Conservation (phyloP, 2,329 filamentous ascomycete genomes). For the Nannizzia gypsea region DNA sequence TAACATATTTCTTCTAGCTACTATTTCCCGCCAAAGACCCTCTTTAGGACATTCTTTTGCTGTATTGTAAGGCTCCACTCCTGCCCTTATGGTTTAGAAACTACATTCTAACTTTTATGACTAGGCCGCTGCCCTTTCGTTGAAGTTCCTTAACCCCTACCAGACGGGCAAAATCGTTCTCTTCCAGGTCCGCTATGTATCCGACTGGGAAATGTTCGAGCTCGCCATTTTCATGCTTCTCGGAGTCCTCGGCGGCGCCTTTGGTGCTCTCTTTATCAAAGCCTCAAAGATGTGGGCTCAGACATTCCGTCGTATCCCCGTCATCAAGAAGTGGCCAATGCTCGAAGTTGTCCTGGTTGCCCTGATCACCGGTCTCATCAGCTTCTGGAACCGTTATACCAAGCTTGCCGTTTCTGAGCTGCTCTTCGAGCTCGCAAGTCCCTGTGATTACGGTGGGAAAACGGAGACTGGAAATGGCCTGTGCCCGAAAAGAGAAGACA, state of each 20-base stretch:
- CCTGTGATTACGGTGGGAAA: slow-evolving; percentile 57
- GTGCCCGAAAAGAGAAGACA: slow-evolving; percentile 64
- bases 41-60: slow-evolving; percentile 97
- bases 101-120: neutral
- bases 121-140: slow-evolving; percentile 60
- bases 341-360: slow-evolving; percentile 84
- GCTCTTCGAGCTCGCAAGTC: slow-evolving; percentile 78
- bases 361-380: slow-evolving; percentile 66
- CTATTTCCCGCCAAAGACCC: slow-evolving; percentile 93
- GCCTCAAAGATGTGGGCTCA: slow-evolving; percentile 82
- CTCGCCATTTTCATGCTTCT: slow-evolving; percentile 74
- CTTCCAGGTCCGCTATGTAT: slow-evolving; percentile 82
- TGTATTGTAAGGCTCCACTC: slow-evolving; percentile 55
- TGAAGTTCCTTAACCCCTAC: slow-evolving; percentile 94
- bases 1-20: slow-evolving; percentile 44
- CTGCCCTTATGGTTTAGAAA: neutral
- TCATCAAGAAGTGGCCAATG: slow-evolving; percentile 73
- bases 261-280: slow-evolving; percentile 92
- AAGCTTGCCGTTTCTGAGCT: slow-evolving; percentile 83
- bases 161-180: slow-evolving; percentile 93
- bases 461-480: slow-evolving; percentile 59
- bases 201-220: slow-evolving; percentile 92
- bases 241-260: slow-evolving; percentile 69
- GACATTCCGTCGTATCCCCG: slow-evolving; percentile 66
- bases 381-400: slow-evolving; percentile 89